Evolutionary conservation across 306 rosid genomes (phyloP).

Genomic region (Acacia acuminata): DNA sequence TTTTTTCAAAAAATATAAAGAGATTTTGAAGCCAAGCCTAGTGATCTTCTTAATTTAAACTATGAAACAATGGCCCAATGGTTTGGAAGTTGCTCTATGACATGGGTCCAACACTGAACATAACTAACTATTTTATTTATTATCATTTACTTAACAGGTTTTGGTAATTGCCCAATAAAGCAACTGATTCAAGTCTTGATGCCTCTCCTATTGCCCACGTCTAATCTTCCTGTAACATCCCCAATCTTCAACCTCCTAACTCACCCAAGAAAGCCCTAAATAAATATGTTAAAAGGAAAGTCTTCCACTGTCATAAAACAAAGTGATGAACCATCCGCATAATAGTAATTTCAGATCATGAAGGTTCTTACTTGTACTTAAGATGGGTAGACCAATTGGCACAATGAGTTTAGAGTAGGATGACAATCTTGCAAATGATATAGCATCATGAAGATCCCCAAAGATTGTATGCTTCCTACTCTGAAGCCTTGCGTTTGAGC

Average conservation of each 20-base stretch:
- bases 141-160: neutral
- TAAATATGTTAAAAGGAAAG: neutral
- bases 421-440: conserved; percentile 83
- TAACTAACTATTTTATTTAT: neutral
- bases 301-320: neutral
- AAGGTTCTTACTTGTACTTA: conserved; percentile 62
- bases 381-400: conserved; percentile 77
- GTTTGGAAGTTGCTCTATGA: no score
- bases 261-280: neutral
- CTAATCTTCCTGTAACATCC: neutral
- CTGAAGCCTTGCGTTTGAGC: conserved; percentile 39
- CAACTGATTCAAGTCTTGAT: neutral
- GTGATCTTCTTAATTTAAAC: neutral
- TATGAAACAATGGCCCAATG: neutral
- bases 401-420: conserved; percentile 74
- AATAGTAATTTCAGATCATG: conserved; percentile 9
- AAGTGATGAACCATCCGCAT: conserved; percentile 20
- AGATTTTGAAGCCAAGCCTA: neutral
- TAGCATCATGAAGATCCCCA: conserved; percentile 76
- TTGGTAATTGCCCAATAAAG: neutral
- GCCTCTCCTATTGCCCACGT: neutral
- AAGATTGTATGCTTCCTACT: conserved; percentile 60
- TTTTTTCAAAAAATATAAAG: neutral
- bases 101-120: neutral
- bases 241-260: neutral